These are phyloP conservation scores for Hordeum vulgare DNA, from an alignment of 176 grass and related monocot species.

Conservation along the genomic window MorexV3_pseudomolecules_assembly NC_058523.1:553759647-553760146, in stretches of 20 bases:
- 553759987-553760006: slow-evolving; percentile 22
- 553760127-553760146: slow-evolving; percentile 41
- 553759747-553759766: too few species aligned
- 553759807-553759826: slow-evolving; percentile 38
- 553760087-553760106: slow-evolving; percentile 25
- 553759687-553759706: not conserved
- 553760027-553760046: slow-evolving; percentile 54
- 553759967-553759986: slow-evolving; percentile 20
- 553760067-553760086: slow-evolving; percentile 30
- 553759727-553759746: not conserved
- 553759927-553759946: slow-evolving; percentile 55
- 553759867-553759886: slow-evolving; percentile 33
- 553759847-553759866: not conserved
- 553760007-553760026: slow-evolving; percentile 47
- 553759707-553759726: not conserved
- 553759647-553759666: not conserved
- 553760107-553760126: slow-evolving; percentile 1
- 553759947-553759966: slow-evolving; percentile 27
- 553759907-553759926: slow-evolving; percentile 27
- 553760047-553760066: slow-evolving; percentile 27
- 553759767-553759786: not conserved
- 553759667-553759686: not conserved
- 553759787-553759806: slow-evolving; percentile 3
- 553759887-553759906: slow-evolving; percentile 20
- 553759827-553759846: slow-evolving; percentile 19